A percentile compares a stretch with the other conserved stretches of the same genome.
These are phyloP conservation scores for Aspergillus tamarii DNA, from an alignment of 2,329 filamentous ascomycete genomes.

Conservation along the genomic window DNA sequence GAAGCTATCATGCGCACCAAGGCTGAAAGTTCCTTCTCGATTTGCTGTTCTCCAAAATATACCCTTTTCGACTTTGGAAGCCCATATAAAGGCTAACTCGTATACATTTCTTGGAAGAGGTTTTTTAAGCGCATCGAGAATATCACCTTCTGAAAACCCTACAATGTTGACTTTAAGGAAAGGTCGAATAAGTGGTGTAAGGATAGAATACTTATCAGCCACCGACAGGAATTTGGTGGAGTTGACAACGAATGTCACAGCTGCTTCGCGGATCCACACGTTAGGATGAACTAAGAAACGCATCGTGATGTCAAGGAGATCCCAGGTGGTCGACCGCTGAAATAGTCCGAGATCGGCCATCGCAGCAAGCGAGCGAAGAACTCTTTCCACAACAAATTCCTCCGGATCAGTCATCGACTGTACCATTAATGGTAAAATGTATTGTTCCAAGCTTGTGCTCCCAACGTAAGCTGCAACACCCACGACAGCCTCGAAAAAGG, in stretches of 20 bases:
- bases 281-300: slow-evolving; percentile 94
- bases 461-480: slow-evolving; percentile 91
- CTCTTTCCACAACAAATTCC: slow-evolving; percentile 90
- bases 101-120: slow-evolving; percentile 79
- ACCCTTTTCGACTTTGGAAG: slow-evolving; percentile 75
- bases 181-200: slow-evolving; percentile 77
- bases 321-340: slow-evolving; percentile 81
- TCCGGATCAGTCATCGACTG: slow-evolving; percentile 92
- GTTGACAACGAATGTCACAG: slow-evolving; percentile 79
- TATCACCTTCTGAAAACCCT: slow-evolving; percentile 69
- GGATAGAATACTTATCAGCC: slow-evolving; percentile 81
- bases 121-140: slow-evolving; percentile 82
- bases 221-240: slow-evolving; percentile 74
- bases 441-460: slow-evolving; percentile 86
- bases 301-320: slow-evolving; percentile 79
- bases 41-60: slow-evolving; percentile 83
- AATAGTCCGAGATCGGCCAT: slow-evolving; percentile 88
- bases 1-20: slow-evolving; percentile 61
- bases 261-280: slow-evolving; percentile 89
- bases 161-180: slow-evolving; percentile 77
- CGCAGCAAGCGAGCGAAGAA: slow-evolving; percentile 82
- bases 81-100: slow-evolving; percentile 86
- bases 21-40: slow-evolving; percentile 70
- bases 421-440: slow-evolving; percentile 93
- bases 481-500: slow-evolving; percentile 94